Conservation (phyloP, 305 asterid genomes). For the Ajuga reptans region DNA sequence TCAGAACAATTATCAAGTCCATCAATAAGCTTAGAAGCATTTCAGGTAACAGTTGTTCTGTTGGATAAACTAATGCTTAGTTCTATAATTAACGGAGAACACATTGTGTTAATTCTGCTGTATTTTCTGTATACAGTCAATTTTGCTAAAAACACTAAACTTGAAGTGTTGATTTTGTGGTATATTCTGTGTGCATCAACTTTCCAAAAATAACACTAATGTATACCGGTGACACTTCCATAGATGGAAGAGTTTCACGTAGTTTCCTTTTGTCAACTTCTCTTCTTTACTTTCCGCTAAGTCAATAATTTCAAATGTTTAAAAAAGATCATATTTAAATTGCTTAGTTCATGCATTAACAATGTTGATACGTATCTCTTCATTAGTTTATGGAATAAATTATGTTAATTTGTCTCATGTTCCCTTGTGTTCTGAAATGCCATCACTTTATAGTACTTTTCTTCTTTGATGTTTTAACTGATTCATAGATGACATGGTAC, state of each 20-base stretch:
- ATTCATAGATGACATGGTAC: background rate
- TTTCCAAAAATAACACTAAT: background rate
- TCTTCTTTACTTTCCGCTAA: background rate
- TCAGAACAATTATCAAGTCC: conserved; percentile 53
- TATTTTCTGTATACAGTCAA: background rate
- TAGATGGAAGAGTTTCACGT: background rate
- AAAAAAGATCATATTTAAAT: background rate
- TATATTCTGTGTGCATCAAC: background rate
- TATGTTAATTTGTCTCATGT: background rate
- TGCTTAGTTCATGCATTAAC: background rate
- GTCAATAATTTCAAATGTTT: background rate
- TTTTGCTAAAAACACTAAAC: too few species aligned
- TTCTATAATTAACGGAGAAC: conserved; percentile 7
- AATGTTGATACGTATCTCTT: background rate
- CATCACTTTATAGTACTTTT: background rate
- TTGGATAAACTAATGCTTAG: conserved; percentile 14
- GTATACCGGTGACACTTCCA: conserved; percentile 1
- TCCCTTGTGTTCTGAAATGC: background rate
- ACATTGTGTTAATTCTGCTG: conserved; percentile 4
- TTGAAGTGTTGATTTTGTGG: too few species aligned
- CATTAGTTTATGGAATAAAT: background rate
- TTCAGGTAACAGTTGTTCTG: conserved; percentile 54
- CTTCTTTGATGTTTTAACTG: background rate
- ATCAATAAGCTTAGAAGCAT: conserved; percentile 63
- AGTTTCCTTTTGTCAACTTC: background rate